phyloP scores from a whole-genome alignment of 768 basidiomycete species.

The Trichaptum fuscoviolaceum region DNA sequence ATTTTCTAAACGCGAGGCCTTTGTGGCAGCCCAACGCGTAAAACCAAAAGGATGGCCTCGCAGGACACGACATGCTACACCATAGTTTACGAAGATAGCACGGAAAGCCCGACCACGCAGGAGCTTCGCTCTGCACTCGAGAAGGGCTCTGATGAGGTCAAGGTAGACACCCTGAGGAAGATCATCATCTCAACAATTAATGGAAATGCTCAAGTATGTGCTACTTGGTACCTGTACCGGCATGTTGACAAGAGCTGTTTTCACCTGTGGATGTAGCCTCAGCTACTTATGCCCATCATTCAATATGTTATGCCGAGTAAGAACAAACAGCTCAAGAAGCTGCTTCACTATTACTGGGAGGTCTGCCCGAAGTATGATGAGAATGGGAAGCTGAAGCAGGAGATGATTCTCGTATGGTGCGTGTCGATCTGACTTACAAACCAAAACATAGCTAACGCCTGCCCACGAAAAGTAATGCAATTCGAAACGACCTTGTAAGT shows the following conservation, averaged over 20 bases:
- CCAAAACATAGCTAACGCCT: slow-evolving; percentile 12
- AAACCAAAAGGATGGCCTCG: slow-evolving; percentile 23
- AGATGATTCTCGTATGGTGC: slow-evolving; percentile 99
- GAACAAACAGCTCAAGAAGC: slow-evolving; percentile 96
- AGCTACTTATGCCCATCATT: slow-evolving; percentile 95
- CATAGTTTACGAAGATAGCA: slow-evolving; percentile 64
- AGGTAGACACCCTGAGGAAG: slow-evolving; percentile 91
- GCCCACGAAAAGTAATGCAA: slow-evolving; percentile 66
- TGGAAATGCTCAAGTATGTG: slow-evolving; percentile 81
- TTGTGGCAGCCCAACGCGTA: not conserved
- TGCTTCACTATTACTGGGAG: slow-evolving; percentile 95
- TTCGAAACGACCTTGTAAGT: slow-evolving; percentile 92
- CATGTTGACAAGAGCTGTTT: slow-evolving; percentile 6
- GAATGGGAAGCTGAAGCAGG: slow-evolving; percentile 95
- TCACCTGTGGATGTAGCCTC: slow-evolving; percentile 47
- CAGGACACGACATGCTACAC: slow-evolving; percentile 72
- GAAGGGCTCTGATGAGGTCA: slow-evolving; percentile 96
- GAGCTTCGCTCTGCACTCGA: slow-evolving; percentile 82
- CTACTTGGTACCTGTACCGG: not conserved
- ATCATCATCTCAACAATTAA: slow-evolving; percentile 93
- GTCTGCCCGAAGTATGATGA: slow-evolving; percentile 98
- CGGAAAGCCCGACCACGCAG: slow-evolving; percentile 71
- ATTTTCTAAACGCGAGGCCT: not conserved
- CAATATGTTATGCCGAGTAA: slow-evolving; percentile 95
- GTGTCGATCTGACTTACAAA: slow-evolving; percentile 26